phyloP scores from a whole-genome alignment of 164 flowering plant species.

The Houttuynia cordata region DNA sequence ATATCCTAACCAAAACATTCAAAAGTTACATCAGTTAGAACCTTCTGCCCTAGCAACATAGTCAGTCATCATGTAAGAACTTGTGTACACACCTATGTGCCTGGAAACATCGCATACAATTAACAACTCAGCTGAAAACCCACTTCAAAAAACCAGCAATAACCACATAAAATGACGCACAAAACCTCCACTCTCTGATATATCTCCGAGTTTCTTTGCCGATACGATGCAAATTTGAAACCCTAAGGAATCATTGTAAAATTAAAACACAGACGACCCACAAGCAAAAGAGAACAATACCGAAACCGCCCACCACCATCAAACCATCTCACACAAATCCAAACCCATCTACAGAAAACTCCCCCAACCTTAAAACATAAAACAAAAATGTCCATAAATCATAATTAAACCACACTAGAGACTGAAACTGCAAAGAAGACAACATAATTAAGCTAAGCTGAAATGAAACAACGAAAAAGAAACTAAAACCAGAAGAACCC shows the following conservation, averaged over 20 bases:
- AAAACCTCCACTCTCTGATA: not conserved
- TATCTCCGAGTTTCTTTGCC: not conserved
- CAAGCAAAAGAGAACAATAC: not conserved
- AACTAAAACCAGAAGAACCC: not conserved
- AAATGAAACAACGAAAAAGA: not conserved
- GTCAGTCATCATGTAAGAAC: not conserved
- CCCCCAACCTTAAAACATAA: not conserved
- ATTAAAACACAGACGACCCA: not conserved
- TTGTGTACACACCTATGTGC: not conserved
- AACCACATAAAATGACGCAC: conserved; percentile 1
- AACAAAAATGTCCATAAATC: not conserved
- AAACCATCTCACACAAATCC: not conserved
- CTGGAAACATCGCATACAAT: not conserved
- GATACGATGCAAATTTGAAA: not conserved
- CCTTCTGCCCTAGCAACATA: not conserved
- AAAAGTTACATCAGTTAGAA: too few relatives aligned
- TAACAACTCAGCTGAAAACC: not conserved
- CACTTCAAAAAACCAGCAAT: not conserved
- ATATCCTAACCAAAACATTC: not conserved
- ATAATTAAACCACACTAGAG: not conserved
- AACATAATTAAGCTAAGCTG: not conserved
- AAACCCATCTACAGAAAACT: not conserved
- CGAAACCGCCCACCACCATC: not conserved
- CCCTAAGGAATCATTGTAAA: conserved; percentile 6
- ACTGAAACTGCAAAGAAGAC: not conserved